Evolutionary conservation across 208 protist species (phyloP), one percentile per base, ranked within the genome.

Genomic region (Trypanosoma cruzi): DNA sequence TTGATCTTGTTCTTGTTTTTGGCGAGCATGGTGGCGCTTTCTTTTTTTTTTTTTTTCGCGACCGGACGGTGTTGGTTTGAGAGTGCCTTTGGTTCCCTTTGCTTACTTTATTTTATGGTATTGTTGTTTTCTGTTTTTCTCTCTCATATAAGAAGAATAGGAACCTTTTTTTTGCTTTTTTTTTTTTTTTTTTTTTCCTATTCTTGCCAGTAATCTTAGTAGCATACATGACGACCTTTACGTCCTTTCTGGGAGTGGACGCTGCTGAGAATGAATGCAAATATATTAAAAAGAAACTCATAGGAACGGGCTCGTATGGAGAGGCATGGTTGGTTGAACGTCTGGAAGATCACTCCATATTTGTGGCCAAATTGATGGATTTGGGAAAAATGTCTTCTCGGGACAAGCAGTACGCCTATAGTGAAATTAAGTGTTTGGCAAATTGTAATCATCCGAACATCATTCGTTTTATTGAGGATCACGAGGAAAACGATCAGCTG

Each of bases 381-480:
- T 80, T 96, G 29, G 73, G 78, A 50, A 94, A 92, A 66, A 96
- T 96, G 90, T 94, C 90, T 5, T 52, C 75, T 4, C 85, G 88
- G 0, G 90, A 96, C 58, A 85, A 83, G 31, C 78, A 79, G 40
- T 96, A 96, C 61, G 90, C 90, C 0, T 84, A 92, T 56, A 93
- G 86, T 68, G 88, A 96, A 61, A 96, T 96, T 53, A 93, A 92
- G 62, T 96, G 90, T 58, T 67, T 96, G 22, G 84, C 88, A 10
- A 91, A 76, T 64, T 90, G 86, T 63, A 55, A 86, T 57, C 90
- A 96, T 64, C 88, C 90, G 1, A 96, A 96, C 60, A 93, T 96
- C 63, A 91, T 96, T 65, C 79, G 82, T 50, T 96, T 86, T 73
- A 77, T 93, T 57, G 90, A 96, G 40, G 90, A 96, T 74, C 81